These are phyloP conservation scores for Tetrapisispora namnaoensis DNA, from an alignment of 805 yeast species.

Conservation along the genomic window DNA sequence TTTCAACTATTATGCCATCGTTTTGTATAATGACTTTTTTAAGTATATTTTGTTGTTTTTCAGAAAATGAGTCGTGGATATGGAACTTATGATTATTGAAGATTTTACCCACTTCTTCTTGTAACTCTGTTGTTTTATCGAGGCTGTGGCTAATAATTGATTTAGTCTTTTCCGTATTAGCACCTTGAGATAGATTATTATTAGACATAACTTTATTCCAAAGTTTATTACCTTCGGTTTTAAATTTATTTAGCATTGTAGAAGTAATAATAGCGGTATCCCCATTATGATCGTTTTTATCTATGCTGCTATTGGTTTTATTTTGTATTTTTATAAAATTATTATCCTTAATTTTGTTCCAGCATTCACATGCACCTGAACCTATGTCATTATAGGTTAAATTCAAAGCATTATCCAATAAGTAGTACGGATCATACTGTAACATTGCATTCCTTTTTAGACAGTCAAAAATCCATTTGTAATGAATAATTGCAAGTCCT, in stretches of 20 bases:
- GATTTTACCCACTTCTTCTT: not conserved
- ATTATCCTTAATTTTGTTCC: constrained; percentile 9
- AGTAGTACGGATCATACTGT: constrained; percentile 29
- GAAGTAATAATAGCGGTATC: not conserved
- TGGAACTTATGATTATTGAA: constrained; percentile 12
- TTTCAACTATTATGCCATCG: constrained; percentile 12
- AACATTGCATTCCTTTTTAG: constrained; percentile 33
- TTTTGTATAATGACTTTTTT: constrained; percentile 18
- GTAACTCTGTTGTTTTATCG: not conserved
- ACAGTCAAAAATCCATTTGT: constrained; percentile 37
- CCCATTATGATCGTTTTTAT: not conserved
- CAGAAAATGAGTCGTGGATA: constrained; percentile 12
- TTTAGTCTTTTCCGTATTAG: not conserved
- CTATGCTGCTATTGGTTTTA: not conserved
- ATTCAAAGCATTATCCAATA: constrained; percentile 14
- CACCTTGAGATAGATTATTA: constrained; percentile 2
- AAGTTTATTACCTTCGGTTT: constrained; percentile 20
- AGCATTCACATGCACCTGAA: constrained; percentile 23
- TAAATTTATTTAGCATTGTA: constrained; percentile 15
- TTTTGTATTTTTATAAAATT: not conserved
- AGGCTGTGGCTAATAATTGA: not conserved
- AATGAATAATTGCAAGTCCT: constrained; percentile 34
- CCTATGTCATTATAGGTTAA: constrained; percentile 26
- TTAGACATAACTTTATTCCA: constrained; percentile 23
- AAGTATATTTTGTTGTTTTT: constrained; percentile 14